Base-by-base conservation (phyloP, 352 stramenopile genomes). In the Globisporangium emineosum region DNA sequence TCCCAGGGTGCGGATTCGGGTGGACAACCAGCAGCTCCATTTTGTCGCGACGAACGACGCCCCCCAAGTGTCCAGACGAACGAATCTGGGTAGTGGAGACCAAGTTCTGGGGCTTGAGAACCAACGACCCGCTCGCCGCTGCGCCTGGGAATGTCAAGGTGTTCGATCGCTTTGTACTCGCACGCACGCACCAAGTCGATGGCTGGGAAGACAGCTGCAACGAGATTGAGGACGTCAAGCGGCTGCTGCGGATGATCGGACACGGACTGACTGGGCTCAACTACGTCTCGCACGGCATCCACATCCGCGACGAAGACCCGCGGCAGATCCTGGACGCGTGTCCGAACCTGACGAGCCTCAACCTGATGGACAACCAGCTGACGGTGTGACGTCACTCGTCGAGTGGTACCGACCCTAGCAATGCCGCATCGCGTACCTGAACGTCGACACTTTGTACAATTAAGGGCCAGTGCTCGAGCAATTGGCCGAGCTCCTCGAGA, bases 291-390 rank as follows among this genome's bases (percentile, higher is more conserved):
- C 45, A 52, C 21, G 21, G 45, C n/a, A 52, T 52, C 8, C 7
- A 52, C 45, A 52, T 52, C 45, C 10, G n/a, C 21, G 45, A 30
- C 45, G n/a, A 52, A 10, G 45, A 52, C 21, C 45, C 30, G 0
- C 45, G 45, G 19, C 45, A 52, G 21, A 52, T 52, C n/a, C 45
- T 52, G n/a, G 45, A 52, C n/a, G n/a, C 45, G 7, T 52, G 45
- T 15, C 45, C 45, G 21, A 52, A 52, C n/a, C n/a, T 52, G 2
- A 52, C 45, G 45, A 23, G n/a, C 7, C 45, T 52, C n/a, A 52
- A 52, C n/a, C n/a, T 52, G n/a, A 30, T 29, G 45, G 21, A 6
- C 45, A 52, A 52, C 45, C 21, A 30, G 12, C 45, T 3, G n/a
- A 52, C n/a, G 45, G 45, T 9, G 8, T 52, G 7, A 52, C 21